phyloP scores from a whole-genome alignment of 345 rosid genomes.

The Hibiscus tridactylites region DNA sequence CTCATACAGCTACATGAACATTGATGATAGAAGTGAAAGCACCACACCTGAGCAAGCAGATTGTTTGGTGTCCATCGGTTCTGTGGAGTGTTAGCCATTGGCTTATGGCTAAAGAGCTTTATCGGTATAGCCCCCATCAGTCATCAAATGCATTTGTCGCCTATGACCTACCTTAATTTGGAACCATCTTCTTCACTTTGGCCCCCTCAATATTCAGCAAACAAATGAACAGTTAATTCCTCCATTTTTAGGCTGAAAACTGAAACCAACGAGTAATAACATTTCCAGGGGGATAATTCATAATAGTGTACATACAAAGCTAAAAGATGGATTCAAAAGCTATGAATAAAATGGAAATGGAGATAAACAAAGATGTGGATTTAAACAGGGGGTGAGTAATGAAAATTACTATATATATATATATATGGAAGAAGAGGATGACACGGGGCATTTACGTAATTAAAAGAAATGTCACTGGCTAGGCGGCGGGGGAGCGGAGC shows the following conservation, averaged over 20 bases:
- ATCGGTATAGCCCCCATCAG: neutral
- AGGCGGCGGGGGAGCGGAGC: slow-evolving; percentile 21
- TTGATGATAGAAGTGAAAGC: neutral
- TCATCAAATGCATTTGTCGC: neutral
- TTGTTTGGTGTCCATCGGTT: too few species aligned
- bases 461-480: slow-evolving; percentile 13
- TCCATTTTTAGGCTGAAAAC: neutral
- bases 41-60: too few species aligned
- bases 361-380: slow-evolving; percentile 5
- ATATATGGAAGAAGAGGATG: neutral
- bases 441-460: slow-evolving; percentile 8
- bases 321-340: neutral
- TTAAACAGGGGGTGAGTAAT: slow-evolving; percentile 17
- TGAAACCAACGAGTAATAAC: neutral
- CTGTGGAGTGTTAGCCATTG: neutral
- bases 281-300: neutral
- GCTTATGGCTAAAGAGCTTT: neutral
- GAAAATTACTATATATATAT: neutral
- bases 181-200: neutral
- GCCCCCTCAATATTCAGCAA: neutral
- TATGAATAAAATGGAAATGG: neutral
- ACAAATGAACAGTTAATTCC: neutral
- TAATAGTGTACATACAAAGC: neutral
- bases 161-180: neutral
- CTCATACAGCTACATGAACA: neutral